A percentile compares a stretch with the other conserved stretches of the same genome.
Evolutionary conservation across 2,329 filamentous ascomycete genomes (phyloP).

Genomic region (Ceratocystis harringtonii): DNA sequence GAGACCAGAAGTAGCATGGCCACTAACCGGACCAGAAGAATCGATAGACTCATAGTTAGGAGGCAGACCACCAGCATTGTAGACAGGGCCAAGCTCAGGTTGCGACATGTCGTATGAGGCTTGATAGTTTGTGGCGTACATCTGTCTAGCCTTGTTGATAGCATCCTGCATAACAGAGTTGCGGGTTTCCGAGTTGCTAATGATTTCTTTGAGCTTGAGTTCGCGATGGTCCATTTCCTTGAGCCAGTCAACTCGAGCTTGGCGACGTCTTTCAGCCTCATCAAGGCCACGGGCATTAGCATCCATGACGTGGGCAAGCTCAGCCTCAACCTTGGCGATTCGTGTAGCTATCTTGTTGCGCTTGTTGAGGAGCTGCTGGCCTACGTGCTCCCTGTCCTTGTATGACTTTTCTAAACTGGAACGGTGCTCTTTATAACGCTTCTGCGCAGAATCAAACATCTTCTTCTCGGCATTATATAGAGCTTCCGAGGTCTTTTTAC

Average conservation of each 20-base stretch:
- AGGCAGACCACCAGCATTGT: neutral
- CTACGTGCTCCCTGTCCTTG: constrained; percentile 48
- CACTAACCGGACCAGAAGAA: neutral
- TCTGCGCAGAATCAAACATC: constrained; percentile 43
- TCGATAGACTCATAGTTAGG: constrained; percentile 5
- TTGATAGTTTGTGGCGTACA: constrained; percentile 19
- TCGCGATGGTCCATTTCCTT: constrained; percentile 33
- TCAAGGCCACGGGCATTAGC: constrained; percentile 51
- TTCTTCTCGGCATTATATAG: constrained; percentile 40
- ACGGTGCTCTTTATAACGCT: constrained; percentile 43
- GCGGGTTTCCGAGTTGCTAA: constrained; percentile 25
- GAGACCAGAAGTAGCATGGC: constrained; percentile 7
- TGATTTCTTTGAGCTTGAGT: constrained; percentile 28
- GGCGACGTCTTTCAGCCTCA: constrained; percentile 44
- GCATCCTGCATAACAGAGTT: constrained; percentile 30
- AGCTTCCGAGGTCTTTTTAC: constrained; percentile 40
- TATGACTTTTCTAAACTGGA: constrained; percentile 46
- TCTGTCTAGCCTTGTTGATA: constrained; percentile 27
- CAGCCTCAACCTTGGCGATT: constrained; percentile 56
- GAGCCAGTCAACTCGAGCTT: constrained; percentile 35
- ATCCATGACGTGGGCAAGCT: constrained; percentile 54
- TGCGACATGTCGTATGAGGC: neutral
- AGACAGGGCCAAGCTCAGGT: constrained; percentile 15
- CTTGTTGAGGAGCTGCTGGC: constrained; percentile 48
- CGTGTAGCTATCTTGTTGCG: constrained; percentile 57